Evolutionary conservation across 1,284 basidiomycete genomes (phyloP), one percentile per base, ranked within the genome.

Genomic region (Rhodotorula sp.): DNA sequence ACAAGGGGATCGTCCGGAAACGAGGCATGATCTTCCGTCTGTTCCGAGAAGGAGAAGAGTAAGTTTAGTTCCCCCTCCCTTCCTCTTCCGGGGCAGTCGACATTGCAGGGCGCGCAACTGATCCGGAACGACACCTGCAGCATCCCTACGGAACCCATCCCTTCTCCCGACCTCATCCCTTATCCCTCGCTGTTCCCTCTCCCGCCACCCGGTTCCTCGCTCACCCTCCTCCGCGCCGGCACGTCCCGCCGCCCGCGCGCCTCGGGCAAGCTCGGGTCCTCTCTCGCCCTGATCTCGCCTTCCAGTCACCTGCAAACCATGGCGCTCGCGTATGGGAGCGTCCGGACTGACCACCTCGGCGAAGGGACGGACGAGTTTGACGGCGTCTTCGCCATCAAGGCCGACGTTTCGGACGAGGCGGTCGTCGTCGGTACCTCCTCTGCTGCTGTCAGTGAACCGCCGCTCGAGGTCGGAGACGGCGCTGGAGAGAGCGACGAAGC

Each of bases 1-100:
- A 97, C 80, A 97, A 91, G 1, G 97, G 97, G 12, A 87, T 91
- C 21, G 85, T 97, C 39, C 86, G 97, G 69, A 99, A 99, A 82
- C 89, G 97, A 26, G 90, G 96, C 60, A 83, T 96, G 14, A 94
- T 95, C 4, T 86, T 97, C 1, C 79, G 85, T 10, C 81, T 91
- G 10, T 79, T 71, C 58, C 58, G 74, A 14, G 63, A 74, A 34
- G 75, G 73, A 1, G 76, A 78, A 60, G 68, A 70, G 76, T 77
- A 43, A 54, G 75, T 62, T 16, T 21, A 8, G 15, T 7, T 23
- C 3, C 6, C 5, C 26, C 21, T 15, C 29, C 21, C 20, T 54
- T 14, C 7, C 23, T n/a, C 31, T 21, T n/a, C 7, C 21, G 8
- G 5, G n/a, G 52, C n/a, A n/a, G 52, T 15, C n/a, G 52, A 3